Percentiles rank a stretch among this genome's conserved stretches.
These are phyloP conservation scores for Candida jianshihensis DNA, from an alignment of 805 yeast species.

Conservation along the genomic window DNA sequence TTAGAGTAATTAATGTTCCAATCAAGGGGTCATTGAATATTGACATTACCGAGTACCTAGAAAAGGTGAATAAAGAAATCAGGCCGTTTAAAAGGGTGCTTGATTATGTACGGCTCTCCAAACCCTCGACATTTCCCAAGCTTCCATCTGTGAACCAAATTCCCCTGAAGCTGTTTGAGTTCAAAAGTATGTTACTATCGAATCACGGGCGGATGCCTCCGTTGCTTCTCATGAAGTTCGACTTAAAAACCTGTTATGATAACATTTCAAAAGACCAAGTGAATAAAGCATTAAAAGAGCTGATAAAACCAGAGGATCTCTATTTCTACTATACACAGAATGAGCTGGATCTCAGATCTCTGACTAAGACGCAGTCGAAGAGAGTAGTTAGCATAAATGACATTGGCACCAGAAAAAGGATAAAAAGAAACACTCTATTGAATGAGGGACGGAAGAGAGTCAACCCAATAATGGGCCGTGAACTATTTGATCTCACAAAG, in stretches of 20 bases:
- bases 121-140: conserved; percentile 24
- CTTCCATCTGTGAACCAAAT: conserved; percentile 41
- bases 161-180: conserved; percentile 30
- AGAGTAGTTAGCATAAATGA: neutral
- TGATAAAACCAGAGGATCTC: conserved; percentile 21
- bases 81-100: conserved; percentile 37
- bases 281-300: conserved; percentile 25
- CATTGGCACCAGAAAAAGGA: neutral
- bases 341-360: conserved; percentile 16
- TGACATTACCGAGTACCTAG: conserved; percentile 27
- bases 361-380: conserved; percentile 27
- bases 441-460: conserved; percentile 1
- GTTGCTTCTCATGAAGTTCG: conserved; percentile 60
- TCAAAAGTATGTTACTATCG: conserved; percentile 23
- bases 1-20: conserved; percentile 57
- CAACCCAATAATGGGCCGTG: conserved; percentile 31
- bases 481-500: conserved; percentile 38
- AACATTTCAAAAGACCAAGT: conserved; percentile 46
- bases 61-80: conserved; percentile 30
- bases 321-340: conserved; percentile 5
- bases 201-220: conserved; percentile 25
- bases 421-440: neutral
- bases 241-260: conserved; percentile 73
- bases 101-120: conserved; percentile 24
- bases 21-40: conserved; percentile 27